phyloP scores from a whole-genome alignment of 2,329 filamentous ascomycete genomes.

The Claviceps monticola region DNA sequence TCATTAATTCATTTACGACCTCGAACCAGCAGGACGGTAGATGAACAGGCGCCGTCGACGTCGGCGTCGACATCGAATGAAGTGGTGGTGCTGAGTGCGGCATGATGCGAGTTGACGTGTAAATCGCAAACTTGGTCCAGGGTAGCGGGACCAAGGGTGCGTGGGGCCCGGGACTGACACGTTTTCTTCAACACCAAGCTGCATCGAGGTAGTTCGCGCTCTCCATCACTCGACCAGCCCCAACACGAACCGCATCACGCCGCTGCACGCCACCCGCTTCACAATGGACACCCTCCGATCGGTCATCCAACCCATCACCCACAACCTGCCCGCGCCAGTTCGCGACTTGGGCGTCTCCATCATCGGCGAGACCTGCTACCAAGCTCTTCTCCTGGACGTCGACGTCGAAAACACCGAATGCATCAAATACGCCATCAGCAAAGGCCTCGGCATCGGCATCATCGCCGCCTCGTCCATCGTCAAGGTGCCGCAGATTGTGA shows the following conservation, averaged over 20 bases:
- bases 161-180: neutral
- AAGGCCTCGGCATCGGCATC: conserved; percentile 86
- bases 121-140: neutral
- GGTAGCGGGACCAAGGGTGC: neutral
- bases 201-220: neutral
- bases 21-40: too few species aligned
- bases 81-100: too few species aligned
- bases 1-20: too few species aligned
- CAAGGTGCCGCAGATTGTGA: conserved; percentile 94
- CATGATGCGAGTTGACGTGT: too few species aligned
- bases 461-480: conserved; percentile 81
- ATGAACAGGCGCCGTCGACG: too few species aligned
- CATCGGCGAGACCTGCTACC: conserved; percentile 75
- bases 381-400: conserved; percentile 70
- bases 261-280: neutral
- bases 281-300: conserved; percentile 48
- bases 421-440: conserved; percentile 80
- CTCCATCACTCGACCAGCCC: neutral
- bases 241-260: neutral
- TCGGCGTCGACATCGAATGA: too few species aligned
- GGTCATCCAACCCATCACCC: conserved; percentile 54
- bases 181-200: neutral
- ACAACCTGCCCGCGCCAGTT: conserved; percentile 60
- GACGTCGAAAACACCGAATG: conserved; percentile 65
- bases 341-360: conserved; percentile 63